Base-by-base conservation (phyloP, 306 rosid species). In the Oxytropis ochrocephala region DNA sequence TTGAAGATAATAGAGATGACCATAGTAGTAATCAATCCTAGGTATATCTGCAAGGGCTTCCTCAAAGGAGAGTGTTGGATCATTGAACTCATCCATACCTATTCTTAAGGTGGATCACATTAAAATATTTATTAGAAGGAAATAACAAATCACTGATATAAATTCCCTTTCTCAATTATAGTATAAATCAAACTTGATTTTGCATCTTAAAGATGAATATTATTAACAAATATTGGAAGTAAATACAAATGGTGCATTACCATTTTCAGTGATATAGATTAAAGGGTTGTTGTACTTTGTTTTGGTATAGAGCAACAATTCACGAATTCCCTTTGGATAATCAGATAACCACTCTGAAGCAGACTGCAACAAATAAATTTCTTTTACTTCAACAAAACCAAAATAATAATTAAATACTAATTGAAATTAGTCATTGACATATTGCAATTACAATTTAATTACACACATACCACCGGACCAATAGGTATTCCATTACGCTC, bases 1-100 rank as follows among this genome's bases (percentile, higher is more conserved):
- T 4, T 36, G 80, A 35, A 87, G 76, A 77, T 71, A 81, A 41
- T 46, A 73, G n/a, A 90, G 91, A 82, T 90, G 94, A 62, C 7
- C 36, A 33, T 14, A 2, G 46, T 72, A 5, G 61, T 80, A 87
- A 29, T 80, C 82, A 52, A 90, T 72, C 56, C 91, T 80, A 0
- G 16, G 47, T 13, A 53, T 46, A 69, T 90, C 95, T 0, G 0
- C 18, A 4, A 90, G 83, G 4, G 85, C 84, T 77, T 82, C 60
- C 48, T 82, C 74, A 6, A 84, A 76, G 0, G 87, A 3, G 4
- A 85, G 51, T 1, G 76, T 72, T 29, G 79, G 79, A 62, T 90
- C 84, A 72, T 79, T 52, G 14, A 47, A 46, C 44, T 90, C 96
- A 66, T 80, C 78, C 2, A 72, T 8, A 1, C 96, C 93, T 87